Conservation (phyloP, 176 grass and related monocot species). For the Rhipidocladum racemiflorum region DNA sequence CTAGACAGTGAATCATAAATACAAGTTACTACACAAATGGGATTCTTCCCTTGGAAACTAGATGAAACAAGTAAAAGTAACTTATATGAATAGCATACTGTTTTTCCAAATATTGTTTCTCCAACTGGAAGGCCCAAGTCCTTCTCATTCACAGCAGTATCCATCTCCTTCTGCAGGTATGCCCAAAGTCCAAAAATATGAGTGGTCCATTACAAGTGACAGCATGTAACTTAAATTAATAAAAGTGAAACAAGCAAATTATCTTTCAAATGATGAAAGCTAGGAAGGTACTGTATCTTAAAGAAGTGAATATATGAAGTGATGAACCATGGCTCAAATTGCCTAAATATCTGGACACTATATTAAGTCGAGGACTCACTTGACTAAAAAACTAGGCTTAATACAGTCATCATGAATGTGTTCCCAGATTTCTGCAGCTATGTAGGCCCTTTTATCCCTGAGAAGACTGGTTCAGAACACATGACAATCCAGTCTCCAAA, state of each 20-base stretch:
- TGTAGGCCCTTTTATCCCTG: neutral
- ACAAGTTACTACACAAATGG: conserved; percentile 20
- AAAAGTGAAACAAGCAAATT: conserved; percentile 23
- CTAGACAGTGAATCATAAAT: conserved; percentile 39
- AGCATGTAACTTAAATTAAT: neutral
- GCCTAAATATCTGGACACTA: neutral
- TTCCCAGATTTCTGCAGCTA: neutral
- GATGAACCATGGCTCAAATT: neutral
- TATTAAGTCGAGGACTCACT: neutral
- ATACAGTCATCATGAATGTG: neutral
- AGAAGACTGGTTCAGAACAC: neutral
- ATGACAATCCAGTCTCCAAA: neutral
- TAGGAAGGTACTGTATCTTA: neutral
- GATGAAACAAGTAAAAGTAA: conserved; percentile 25
- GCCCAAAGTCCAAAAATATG: conserved; percentile 16
- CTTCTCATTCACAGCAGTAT: conserved; percentile 55
- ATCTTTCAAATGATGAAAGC: neutral
- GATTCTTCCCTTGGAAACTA: neutral
- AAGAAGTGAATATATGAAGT: neutral
- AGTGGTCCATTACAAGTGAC: neutral
- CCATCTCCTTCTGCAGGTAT: conserved; percentile 83
- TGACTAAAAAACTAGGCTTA: neutral
- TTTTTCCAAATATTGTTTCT: conserved; percentile 88
- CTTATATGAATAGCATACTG: conserved; percentile 48
- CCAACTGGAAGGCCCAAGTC: conserved; percentile 68